Base-by-base conservation (phyloP, 2,329 filamentous ascomycete genomes). In the Byssoonygena ceratinophila region DNA sequence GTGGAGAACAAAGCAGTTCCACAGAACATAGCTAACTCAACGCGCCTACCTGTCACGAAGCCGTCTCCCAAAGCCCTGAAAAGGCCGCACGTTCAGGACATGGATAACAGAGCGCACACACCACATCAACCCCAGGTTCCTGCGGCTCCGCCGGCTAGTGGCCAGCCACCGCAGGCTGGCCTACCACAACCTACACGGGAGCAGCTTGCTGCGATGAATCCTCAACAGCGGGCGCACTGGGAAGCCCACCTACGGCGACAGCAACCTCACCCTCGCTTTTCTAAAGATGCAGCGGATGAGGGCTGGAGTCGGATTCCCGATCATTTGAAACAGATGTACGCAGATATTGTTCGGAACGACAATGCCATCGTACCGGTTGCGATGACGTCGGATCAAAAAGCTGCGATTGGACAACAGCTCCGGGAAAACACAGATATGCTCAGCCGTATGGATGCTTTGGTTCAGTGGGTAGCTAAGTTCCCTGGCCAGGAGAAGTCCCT, bases 1-100 rank as follows among this genome's bases (percentile, higher is more conserved):
- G 39, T 22, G 3, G 46, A 50, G 14, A 29, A 22, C 20, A 48
- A 49, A 25, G 14, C 32, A 25, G 36, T 23, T 7, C 27, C 36
- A 36, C 54, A 56, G 23, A 39, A 48, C 16, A 25, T 46, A 31
- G 43, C 43, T 3, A 68, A 68, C 55, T 57, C 54, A 12, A 55
- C 58, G 11, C 67, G 63, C 52, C 59, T 54, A 11, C 37, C 65
- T 43, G 39, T 62, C 46, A 49, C 60, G 34, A 67, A 68, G 57
- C 62, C 64, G 50, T 54, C 62, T n/a, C 58, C 66, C 12, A 71
- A 69, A 54, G 70, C 59, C 31, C 53, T 71, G 22, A 74, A 73
- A 60, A 65, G 75, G 54, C 60, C 69, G 2, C 68, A 61, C 51
- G 67, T 65, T 51, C 74, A 77, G 57, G 74, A 77, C 59, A 61